These are phyloP conservation scores for Aurifilum marmelostoma DNA, from an alignment of 2,329 filamentous ascomycete species.

Conservation along the genomic window DNA sequence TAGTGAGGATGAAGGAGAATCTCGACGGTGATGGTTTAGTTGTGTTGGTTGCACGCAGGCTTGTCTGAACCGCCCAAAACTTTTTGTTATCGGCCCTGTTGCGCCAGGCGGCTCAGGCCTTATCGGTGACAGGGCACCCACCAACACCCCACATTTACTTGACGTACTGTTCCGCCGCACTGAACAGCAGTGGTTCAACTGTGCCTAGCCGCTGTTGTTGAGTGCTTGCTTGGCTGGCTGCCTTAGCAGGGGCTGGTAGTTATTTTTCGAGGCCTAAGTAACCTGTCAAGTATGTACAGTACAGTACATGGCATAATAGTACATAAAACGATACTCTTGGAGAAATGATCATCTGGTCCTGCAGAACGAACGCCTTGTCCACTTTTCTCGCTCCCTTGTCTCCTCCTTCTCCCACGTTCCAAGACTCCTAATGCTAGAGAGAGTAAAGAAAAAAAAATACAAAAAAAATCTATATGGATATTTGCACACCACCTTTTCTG, in stretches of 20 bases:
- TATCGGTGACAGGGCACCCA: neutral
- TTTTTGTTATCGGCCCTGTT: conserved; percentile 4
- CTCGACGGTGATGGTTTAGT: neutral
- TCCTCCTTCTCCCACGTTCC: neutral
- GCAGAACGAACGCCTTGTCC: neutral
- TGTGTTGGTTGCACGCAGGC: neutral
- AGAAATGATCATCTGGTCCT: neutral
- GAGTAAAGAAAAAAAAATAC: too few species aligned
- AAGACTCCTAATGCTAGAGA: neutral
- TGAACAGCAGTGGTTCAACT: neutral
- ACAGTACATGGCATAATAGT: neutral
- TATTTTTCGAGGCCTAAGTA: neutral
- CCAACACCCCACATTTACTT: neutral
- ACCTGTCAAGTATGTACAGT: neutral
- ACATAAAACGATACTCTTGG: neutral
- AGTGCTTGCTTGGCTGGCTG: neutral
- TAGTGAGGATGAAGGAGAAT: neutral
- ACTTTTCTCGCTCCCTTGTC: neutral
- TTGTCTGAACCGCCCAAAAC: neutral
- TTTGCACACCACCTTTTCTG: neutral
- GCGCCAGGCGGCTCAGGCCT: neutral
- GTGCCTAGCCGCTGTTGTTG: neutral
- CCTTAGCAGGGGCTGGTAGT: neutral
- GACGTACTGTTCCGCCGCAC: too few species aligned
- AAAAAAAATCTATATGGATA: neutral